Base-by-base conservation (phyloP, 2,329 filamentous ascomycete species). In the Hypoxylon sp. region DNA sequence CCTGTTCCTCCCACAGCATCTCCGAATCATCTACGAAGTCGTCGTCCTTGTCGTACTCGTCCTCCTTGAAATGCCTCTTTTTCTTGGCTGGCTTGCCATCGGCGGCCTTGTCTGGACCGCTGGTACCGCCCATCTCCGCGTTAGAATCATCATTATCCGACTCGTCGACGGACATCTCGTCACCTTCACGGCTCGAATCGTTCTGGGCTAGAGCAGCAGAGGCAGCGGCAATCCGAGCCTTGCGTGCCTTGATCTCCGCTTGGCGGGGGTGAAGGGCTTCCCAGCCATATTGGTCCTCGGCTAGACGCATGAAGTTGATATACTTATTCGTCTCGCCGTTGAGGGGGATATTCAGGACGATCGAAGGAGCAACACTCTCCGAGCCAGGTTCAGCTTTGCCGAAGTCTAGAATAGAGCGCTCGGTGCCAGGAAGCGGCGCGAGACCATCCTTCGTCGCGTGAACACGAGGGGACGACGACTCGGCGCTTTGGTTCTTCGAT, bases 21-120 rank as follows among this genome's bases (percentile, higher is more conserved):
- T 99, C 95, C 1, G 93, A 96, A 75, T 99, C 95, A 73, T 99
- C 95, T 58, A 94, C 88, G 78, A 94, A 94, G 55, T 90, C 91
- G 72, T 94, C 91, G 49, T 91, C 89, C 72, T 91, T 90, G 74
- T 94, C 91, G 72, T 94, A 94, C 71, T 94, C 89, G 77, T 96
- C 90, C 76, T 93, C 88, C 75, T 91, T 89, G 78, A 91, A 89
- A 73, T 90, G 90, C 57, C 92, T 87, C 79, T 93, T 93, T 82
- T 93, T 94, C 77, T 91, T 91, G 43, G 80, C 83, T 0, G 87
- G 87, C 69, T 89, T 89, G 46, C 84, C 85, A 22, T 82, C 83
- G 13, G 83, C 81, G 6, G 83, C 83, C 15, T 82, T 83, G 65
- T 91, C 89, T 0, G 85, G 83, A 17, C 87, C 87, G 48, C 86